These are phyloP conservation scores for Panellus pusillus DNA, from an alignment of 768 basidiomycete species.

Conservation along the genomic window DNA sequence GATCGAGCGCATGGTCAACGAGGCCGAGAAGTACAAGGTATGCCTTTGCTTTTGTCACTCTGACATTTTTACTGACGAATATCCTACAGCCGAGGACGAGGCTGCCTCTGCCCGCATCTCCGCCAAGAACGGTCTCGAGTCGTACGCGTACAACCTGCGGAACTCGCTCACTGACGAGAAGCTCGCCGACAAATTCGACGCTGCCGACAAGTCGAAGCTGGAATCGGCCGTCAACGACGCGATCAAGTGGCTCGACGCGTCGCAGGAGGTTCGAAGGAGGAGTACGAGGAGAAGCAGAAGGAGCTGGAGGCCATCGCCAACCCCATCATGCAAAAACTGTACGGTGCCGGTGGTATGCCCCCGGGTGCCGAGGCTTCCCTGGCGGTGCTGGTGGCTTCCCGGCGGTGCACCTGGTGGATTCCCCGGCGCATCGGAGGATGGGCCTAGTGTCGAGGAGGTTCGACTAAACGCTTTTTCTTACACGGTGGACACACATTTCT, in stretches of 20 bases:
- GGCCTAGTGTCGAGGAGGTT: conserved; percentile 89
- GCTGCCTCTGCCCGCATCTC: conserved; percentile 80
- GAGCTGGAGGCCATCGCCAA: conserved; percentile 86
- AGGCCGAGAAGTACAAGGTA: conserved; percentile 92
- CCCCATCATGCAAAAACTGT: conserved; percentile 71
- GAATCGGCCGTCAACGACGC: conserved; percentile 79
- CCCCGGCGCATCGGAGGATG: conserved; percentile 72
- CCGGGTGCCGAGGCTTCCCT: conserved; percentile 37
- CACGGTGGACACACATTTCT: conserved; percentile 9
- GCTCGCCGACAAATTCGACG: conserved; percentile 83
- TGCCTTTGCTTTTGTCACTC: conserved; percentile 23
- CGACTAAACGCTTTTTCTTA: conserved; percentile 47
- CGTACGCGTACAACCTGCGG: conserved; percentile 93
- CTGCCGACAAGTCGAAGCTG: conserved; percentile 83
- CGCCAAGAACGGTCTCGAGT: conserved; percentile 91
- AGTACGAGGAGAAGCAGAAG: conserved; percentile 91
- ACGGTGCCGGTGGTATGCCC: conserved; percentile 57
- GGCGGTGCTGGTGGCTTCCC: conserved; percentile 67
- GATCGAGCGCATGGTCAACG: conserved; percentile 95
- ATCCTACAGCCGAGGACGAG: conserved; percentile 71
- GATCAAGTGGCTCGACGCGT: conserved; percentile 82
- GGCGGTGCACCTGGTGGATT: conserved; percentile 68
- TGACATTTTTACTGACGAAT: conserved; percentile 15
- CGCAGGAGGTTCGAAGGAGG: conserved; percentile 89
- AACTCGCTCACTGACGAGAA: conserved; percentile 86